A percentile compares a stretch with the other conserved stretches of the same genome.
Conservation (phyloP, 805 yeast species). For the Starmerella geochares region DNA sequence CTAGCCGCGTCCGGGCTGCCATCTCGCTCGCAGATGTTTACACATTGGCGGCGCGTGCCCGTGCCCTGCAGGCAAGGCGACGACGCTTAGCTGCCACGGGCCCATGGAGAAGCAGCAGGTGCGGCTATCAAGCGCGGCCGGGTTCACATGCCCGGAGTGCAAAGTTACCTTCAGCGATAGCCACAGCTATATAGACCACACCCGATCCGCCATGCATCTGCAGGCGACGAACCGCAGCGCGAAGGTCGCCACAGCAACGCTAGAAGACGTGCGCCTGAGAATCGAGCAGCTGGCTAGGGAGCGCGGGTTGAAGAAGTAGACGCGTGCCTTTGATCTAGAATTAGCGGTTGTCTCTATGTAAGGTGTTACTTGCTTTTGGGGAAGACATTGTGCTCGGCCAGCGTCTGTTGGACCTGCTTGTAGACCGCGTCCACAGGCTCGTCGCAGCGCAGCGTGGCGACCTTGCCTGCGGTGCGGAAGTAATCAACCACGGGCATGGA, state of each 20-base stretch:
- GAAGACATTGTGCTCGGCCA: slow-evolving; percentile 35
- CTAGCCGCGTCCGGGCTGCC: neutral
- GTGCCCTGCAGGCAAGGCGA: no score
- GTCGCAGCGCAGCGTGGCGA: slow-evolving; percentile 69
- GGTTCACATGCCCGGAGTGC: slow-evolving; percentile 77
- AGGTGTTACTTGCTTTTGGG: slow-evolving; percentile 1
- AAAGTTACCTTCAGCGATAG: slow-evolving; percentile 73
- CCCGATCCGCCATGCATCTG: slow-evolving; percentile 58
- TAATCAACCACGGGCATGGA: slow-evolving; percentile 89
- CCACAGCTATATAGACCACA: slow-evolving; percentile 69
- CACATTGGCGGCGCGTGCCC: no score
- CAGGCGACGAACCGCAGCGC: slow-evolving; percentile 33
- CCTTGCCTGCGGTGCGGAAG: slow-evolving; percentile 60
- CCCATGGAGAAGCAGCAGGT: neutral
- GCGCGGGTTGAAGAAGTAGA: slow-evolving; percentile 2
- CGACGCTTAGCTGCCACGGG: no score
- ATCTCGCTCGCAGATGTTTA: neutral
- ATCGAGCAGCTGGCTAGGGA: slow-evolving; percentile 33
- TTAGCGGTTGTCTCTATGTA: no score
- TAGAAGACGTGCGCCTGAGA: slow-evolving; percentile 40
- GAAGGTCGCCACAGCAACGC: slow-evolving; percentile 36
- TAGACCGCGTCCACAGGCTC: slow-evolving; percentile 73
- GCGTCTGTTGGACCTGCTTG: slow-evolving; percentile 52
- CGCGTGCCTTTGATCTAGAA: no score
- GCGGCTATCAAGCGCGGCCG: slow-evolving; percentile 36